Percentiles rank a stretch among this genome's conserved stretches.
These are phyloP conservation scores for Fusarium xyrophilum DNA, from an alignment of 2,329 filamentous ascomycete genomes.

Conservation along the genomic window DNA sequence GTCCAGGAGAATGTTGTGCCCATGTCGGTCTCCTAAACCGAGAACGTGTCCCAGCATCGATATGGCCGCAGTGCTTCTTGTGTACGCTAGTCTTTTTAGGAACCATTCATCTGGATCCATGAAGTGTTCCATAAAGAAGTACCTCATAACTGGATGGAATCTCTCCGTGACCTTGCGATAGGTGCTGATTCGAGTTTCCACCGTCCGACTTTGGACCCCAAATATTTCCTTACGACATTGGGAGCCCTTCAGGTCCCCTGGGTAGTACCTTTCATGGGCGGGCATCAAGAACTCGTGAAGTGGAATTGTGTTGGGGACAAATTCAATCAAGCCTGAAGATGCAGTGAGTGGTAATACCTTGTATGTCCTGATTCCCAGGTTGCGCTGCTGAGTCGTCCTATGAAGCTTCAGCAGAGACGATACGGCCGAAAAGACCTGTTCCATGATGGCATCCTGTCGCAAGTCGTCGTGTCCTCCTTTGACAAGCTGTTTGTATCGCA, in stretches of 20 bases:
- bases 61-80: conserved; percentile 89
- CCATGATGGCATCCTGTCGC: conserved; percentile 97
- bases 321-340: conserved; percentile 91
- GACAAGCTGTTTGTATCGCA: conserved; percentile 85
- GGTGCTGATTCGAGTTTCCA: conserved; percentile 73
- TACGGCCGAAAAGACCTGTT: conserved; percentile 97
- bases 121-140: conserved; percentile 97
- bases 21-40: conserved; percentile 91
- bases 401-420: conserved; percentile 88
- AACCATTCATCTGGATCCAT: conserved; percentile 97
- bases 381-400: conserved; percentile 83
- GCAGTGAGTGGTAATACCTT: conserved; percentile 91
- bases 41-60: conserved; percentile 94
- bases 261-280: conserved; percentile 86
- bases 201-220: conserved; percentile 71
- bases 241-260: conserved; percentile 78
- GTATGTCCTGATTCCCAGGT: conserved; percentile 92
- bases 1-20: conserved; percentile 95
- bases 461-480: conserved; percentile 97
- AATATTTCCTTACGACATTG: conserved; percentile 82
- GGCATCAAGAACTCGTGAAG: conserved; percentile 92
- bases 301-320: conserved; percentile 91
- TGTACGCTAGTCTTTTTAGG: conserved; percentile 85
- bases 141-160: conserved; percentile 92
- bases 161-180: conserved; percentile 80